Evolutionary conservation across 2,329 filamentous ascomycete genomes (phyloP).

Genomic region (Verticillium albo-atrum): DNA sequence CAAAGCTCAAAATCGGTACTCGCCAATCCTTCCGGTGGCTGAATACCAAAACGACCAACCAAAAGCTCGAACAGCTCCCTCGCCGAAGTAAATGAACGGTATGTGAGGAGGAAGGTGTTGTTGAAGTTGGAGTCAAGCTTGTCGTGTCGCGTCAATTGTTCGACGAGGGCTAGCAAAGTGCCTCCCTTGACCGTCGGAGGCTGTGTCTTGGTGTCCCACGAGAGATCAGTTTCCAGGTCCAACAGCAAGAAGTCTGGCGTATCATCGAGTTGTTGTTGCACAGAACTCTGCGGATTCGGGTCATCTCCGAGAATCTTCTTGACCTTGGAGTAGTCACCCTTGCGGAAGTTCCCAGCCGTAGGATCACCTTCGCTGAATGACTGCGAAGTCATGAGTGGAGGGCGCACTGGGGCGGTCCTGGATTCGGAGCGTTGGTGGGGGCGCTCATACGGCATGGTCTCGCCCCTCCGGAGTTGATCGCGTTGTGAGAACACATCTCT

Average conservation of each 20-base stretch:
- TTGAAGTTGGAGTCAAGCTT: conserved; percentile 94
- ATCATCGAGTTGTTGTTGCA: conserved; percentile 59
- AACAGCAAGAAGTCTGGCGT: conserved; percentile 79
- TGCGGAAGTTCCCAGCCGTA: conserved; percentile 46
- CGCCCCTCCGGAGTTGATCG: conserved; percentile 52
- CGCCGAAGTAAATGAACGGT: conserved; percentile 89
- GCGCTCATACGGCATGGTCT: conserved; percentile 51
- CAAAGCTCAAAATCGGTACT: conserved; percentile 77
- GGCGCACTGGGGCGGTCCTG: conserved; percentile 35
- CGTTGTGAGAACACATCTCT: conserved; percentile 43
- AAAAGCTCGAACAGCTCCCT: conserved; percentile 89
- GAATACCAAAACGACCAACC: conserved; percentile 86
- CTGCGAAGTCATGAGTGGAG: conserved; percentile 48
- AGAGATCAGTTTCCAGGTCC: conserved; percentile 83
- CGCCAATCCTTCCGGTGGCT: conserved; percentile 78
- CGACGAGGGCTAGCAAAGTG: conserved; percentile 81
- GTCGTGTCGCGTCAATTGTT: conserved; percentile 93
- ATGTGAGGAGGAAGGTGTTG: conserved; percentile 95
- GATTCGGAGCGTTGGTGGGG: conserved; percentile 55
- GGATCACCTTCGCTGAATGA: conserved; percentile 62
- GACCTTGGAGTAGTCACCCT: conserved; percentile 60
- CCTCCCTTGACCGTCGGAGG: conserved; percentile 80
- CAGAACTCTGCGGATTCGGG: conserved; percentile 42
- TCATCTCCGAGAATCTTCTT: conserved; percentile 64
- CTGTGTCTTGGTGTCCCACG: conserved; percentile 79